Evolutionary conservation across 192 early-diverging fungal genomes (phyloP).

Genomic region (Gaertneriomyces sp.): DNA sequence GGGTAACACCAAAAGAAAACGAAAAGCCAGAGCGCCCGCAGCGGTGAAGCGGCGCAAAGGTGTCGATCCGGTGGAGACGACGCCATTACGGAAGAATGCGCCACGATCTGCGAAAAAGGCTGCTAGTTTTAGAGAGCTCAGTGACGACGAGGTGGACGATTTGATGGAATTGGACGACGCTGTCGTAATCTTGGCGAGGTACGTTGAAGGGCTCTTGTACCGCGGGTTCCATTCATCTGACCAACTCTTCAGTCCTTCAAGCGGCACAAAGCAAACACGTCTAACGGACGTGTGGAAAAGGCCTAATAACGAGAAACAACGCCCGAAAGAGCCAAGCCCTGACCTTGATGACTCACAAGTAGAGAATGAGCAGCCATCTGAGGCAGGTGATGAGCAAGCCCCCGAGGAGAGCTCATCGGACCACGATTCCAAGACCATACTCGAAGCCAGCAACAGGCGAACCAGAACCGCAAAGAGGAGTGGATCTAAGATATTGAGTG

Average conservation of each 20-base stretch:
- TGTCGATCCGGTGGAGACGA: slow-evolving; percentile 6
- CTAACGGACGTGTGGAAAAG: no score
- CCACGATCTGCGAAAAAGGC: slow-evolving; percentile 15
- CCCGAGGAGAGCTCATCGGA: no score
- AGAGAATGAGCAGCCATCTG: no score
- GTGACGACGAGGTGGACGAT: slow-evolving; percentile 8
- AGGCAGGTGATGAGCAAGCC: no score
- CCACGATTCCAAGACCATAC: neutral
- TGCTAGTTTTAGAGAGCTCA: slow-evolving; percentile 8
- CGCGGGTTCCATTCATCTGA: no score
- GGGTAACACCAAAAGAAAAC: slow-evolving; percentile 12
- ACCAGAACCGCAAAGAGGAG: neutral
- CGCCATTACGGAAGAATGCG: slow-evolving; percentile 15
- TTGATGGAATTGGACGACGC: neutral
- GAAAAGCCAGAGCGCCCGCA: neutral
- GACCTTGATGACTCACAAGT: no score
- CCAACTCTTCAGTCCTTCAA: no score
- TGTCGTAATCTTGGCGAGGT: neutral
- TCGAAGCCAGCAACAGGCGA: neutral
- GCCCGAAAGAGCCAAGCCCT: no score
- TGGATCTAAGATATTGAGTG: neutral
- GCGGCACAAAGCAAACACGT: no score
- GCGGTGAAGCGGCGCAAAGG: slow-evolving; percentile 12
- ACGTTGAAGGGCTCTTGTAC: no score
- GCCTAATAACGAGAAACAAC: no score